phyloP scores from a whole-genome alignment of 768 basidiomycete species.

The Lyophyllum decastes region DNA sequence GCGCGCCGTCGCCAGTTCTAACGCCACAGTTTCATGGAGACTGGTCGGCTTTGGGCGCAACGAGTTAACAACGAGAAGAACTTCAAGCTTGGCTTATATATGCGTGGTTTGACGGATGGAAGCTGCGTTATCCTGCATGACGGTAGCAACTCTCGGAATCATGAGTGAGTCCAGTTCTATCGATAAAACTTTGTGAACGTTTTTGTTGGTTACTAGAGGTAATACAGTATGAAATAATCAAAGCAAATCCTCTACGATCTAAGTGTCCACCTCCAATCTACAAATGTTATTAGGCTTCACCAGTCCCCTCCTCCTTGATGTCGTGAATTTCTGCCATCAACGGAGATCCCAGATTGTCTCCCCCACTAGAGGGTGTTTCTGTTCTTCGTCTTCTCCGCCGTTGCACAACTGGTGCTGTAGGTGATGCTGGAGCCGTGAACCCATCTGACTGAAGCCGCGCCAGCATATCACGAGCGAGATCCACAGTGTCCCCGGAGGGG shows the following conservation, averaged over 20 bases:
- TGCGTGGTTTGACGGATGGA: too few relatives aligned
- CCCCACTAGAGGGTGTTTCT: conserved; percentile 25
- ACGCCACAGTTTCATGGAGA: not conserved
- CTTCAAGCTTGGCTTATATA: not conserved
- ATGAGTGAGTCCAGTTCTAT: not conserved
- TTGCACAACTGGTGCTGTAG: conserved; percentile 40
- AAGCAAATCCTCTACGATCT: conserved; percentile 3
- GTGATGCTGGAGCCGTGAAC: conserved; percentile 56
- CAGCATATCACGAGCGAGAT: conserved; percentile 74
- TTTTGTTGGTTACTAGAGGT: not conserved
- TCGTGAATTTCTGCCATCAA: conserved; percentile 33
- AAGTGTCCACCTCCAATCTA: not conserved
- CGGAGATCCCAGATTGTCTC: conserved; percentile 33
- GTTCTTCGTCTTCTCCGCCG: conserved; percentile 39
- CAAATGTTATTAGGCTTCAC: not conserved
- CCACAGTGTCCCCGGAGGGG: conserved; percentile 36
- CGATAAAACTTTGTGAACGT: not conserved
- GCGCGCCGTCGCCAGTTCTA: not conserved
- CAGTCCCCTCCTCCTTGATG: conserved; percentile 14
- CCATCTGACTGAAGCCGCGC: conserved; percentile 73
- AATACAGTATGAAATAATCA: conserved; percentile 5
- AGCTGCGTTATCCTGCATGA: too few relatives aligned
- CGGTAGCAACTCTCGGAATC: too few relatives aligned
- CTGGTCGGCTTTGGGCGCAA: too few relatives aligned
- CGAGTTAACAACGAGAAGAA: not conserved